Base-by-base conservation (phyloP, 2,329 filamentous ascomycete genomes). In the Calonectria crousiana region DNA sequence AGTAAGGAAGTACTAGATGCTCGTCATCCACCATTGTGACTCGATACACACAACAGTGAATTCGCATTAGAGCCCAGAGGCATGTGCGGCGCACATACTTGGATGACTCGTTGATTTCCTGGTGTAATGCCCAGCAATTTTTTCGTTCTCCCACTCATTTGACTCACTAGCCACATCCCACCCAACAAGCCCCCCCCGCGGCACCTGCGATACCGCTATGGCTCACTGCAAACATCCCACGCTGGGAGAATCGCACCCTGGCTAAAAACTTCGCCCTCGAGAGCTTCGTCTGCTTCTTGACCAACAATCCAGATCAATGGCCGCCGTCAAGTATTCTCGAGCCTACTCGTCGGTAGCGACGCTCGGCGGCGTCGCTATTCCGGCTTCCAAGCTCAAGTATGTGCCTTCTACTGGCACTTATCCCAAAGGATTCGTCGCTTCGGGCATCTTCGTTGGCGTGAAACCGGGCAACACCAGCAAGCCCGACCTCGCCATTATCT, bases 381-480 rank as follows among this genome's bases (percentile, higher is more conserved):
- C 96, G 1, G 90, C 91, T 20, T 91, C 94, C 73, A 99, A 98
- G 88, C 91, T 93, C 84, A 97, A 97, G 85, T 98, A 98, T 85
- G 92, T 98, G 67, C 96, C 97, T 11, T 93, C 91, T 1, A 91
- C 90, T 52, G 97, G 96, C 76, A 95, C 92, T 26, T 98, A 98
- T 82, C 97, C 97, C 6, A 92, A 94, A 84, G 97, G 96, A 58
- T 99, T 98, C 89, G 88, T 91, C 56, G 95, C 94, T 36, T 95
- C 95, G 16, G 96, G 95, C 76, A 94, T 95, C 66, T 93, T 98
- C 82, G 96, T 98, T 49, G 96, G 97, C 68, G 95, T 99, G 80
- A 99, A 99, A 88, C 92, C 95, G 18, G 93, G 93, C 77, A 98
- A 98, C 86, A 98, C 94, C 66, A 94, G 92, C 76, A 96, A 96